These are phyloP conservation scores for Puya raimondii DNA, from an alignment of 176 grass and related monocot species.

Conservation along the genomic window DNA sequence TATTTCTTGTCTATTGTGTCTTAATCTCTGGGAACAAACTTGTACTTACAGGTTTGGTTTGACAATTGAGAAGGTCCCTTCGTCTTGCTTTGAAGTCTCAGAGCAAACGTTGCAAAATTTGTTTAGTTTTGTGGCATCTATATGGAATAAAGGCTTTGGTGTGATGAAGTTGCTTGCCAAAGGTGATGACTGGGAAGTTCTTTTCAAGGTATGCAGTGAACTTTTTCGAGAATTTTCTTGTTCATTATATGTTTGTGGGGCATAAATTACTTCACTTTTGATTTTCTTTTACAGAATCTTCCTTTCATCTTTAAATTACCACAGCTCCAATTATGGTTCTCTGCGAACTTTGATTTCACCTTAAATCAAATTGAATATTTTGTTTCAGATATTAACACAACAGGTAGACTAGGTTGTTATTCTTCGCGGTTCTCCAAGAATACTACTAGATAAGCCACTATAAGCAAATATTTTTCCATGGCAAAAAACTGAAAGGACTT, in stretches of 20 bases:
- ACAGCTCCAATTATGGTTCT: neutral
- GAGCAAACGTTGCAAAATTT: conserved; percentile 29
- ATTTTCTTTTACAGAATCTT: neutral
- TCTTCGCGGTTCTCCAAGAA: no score
- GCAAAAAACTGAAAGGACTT: neutral
- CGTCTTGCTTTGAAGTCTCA: conserved; percentile 69
- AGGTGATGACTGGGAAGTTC: conserved; percentile 62
- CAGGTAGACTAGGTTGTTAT: no score
- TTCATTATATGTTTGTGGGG: neutral
- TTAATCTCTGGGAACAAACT: neutral
- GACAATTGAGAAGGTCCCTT: conserved; percentile 57
- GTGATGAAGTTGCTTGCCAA: conserved; percentile 55
- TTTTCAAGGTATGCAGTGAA: conserved; percentile 61
- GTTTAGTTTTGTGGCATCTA: conserved; percentile 38
- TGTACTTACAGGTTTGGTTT: conserved; percentile 57
- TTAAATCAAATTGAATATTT: neutral
- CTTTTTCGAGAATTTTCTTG: conserved; percentile 13
- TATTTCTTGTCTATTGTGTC: neutral
- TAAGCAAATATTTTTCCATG: no score
- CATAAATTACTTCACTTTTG: neutral
- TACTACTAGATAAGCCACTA: no score
- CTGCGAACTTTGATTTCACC: neutral
- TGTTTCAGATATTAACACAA: neutral
- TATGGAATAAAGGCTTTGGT: conserved; percentile 67
- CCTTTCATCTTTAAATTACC: neutral